These are phyloP conservation scores for Ceratobasidium sp. DNA, from an alignment of 1,284 basidiomycete species.

Conservation along the genomic window DNA sequence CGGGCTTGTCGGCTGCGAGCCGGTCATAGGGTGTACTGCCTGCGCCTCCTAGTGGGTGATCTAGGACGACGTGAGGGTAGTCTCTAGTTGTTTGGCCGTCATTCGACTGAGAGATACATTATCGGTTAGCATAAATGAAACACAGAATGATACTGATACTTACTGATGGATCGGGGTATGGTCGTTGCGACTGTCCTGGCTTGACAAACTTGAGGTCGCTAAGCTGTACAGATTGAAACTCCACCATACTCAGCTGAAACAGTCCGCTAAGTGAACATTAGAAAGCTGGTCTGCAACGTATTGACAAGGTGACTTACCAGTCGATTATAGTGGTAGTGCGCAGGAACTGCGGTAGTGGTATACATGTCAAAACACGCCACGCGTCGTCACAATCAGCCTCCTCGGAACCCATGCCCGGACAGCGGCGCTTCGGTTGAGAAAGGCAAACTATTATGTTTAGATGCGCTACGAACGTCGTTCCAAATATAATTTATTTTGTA, in stretches of 20 bases:
- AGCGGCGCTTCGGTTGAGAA: too few species aligned
- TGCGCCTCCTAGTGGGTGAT: background rate
- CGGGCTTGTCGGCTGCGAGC: background rate
- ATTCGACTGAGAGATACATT: background rate
- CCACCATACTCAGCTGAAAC: background rate
- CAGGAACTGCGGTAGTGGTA: background rate
- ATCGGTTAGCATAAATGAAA: too few species aligned
- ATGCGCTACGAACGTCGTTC: too few species aligned
- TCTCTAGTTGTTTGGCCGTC: background rate
- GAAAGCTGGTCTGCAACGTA: background rate
- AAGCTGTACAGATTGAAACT: background rate
- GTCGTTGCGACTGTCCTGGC: background rate
- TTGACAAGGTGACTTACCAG: too few species aligned
- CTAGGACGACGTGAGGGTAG: background rate
- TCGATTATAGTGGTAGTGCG: too few species aligned
- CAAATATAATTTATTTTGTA: too few species aligned
- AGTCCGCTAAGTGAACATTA: background rate
- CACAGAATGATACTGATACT: too few species aligned
- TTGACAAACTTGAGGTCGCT: slow-evolving; percentile 9
- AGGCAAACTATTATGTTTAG: too few species aligned
- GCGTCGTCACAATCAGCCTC: too few species aligned
- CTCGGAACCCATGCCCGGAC: too few species aligned
- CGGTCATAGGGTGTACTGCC: background rate
- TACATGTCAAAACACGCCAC: background rate
- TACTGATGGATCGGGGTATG: too few species aligned